These are phyloP conservation scores for Cyberlindnera galapagoensis DNA, from an alignment of 805 yeast genomes.

Conservation along the genomic window DNA sequence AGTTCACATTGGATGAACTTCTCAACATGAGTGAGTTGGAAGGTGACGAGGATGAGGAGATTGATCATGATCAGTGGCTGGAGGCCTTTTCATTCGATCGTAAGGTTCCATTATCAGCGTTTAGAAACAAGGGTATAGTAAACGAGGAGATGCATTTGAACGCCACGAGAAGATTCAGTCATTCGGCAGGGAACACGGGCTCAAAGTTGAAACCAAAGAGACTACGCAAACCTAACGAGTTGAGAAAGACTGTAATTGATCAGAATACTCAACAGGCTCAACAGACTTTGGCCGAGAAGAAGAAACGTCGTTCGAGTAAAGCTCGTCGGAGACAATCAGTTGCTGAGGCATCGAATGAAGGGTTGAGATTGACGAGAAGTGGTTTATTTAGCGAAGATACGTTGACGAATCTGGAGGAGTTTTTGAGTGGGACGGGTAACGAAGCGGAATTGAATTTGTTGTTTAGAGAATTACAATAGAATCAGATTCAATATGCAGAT, in stretches of 20 bases:
- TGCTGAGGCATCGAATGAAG: constrained; percentile 72
- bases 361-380: constrained; percentile 64
- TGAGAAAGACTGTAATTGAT: too few relatives aligned
- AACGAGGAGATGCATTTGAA: constrained; percentile 23
- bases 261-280: too few relatives aligned
- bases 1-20: constrained; percentile 66
- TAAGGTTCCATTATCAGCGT: constrained; percentile 81
- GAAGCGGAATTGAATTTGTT: constrained; percentile 34
- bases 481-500: too few relatives aligned
- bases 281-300: too few relatives aligned
- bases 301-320: constrained; percentile 23
- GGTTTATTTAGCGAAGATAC: constrained; percentile 75
- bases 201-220: constrained; percentile 3
- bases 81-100: constrained; percentile 35
- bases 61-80: constrained; percentile 30
- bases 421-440: constrained; percentile 45
- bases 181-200: constrained; percentile 6
- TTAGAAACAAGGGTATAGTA: constrained; percentile 67
- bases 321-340: constrained; percentile 58
- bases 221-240: constrained; percentile 10
- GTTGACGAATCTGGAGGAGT: constrained; percentile 67
- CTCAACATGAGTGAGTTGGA: constrained; percentile 85
- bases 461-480: constrained; percentile 19
- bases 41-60: constrained; percentile 52
- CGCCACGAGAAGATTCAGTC: constrained; percentile 22